Evolutionary conservation across 768 basidiomycete species (phyloP).

Genomic region (Suillus occidentalis): DNA sequence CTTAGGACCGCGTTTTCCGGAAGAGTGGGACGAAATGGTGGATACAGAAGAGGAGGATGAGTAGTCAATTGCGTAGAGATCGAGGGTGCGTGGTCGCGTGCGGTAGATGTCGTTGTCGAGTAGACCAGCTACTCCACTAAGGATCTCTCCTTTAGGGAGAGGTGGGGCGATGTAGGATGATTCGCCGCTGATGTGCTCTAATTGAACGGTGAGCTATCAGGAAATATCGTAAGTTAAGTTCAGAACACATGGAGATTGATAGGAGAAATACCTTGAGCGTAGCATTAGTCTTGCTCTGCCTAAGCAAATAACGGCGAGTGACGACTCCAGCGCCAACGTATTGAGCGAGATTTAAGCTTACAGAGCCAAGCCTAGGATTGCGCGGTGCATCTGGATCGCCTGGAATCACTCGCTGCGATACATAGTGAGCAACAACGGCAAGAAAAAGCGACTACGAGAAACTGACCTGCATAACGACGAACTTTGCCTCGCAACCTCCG

Average conservation of each 20-base stretch:
- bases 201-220: conserved; percentile 51
- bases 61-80: conserved; percentile 36
- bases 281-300: conserved; percentile 78
- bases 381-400: conserved; percentile 56
- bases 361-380: conserved; percentile 61
- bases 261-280: conserved; percentile 58
- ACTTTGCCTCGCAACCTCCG: conserved; percentile 58
- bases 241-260: background rate
- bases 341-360: conserved; percentile 73
- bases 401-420: conserved; percentile 51
- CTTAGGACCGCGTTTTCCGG: conserved; percentile 10
- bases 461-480: conserved; percentile 58
- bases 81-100: conserved; percentile 50
- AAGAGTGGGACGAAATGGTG: conserved; percentile 23
- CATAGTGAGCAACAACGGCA: background rate
- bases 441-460: background rate
- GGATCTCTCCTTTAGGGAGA: conserved; percentile 69
- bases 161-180: conserved; percentile 61
- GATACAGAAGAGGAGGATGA: conserved; percentile 34
- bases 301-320: conserved; percentile 64
- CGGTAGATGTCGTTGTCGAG: conserved; percentile 57
- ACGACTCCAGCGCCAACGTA: conserved; percentile 61
- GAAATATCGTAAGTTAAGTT: background rate
- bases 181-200: conserved; percentile 56
- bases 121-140: conserved; percentile 63